phyloP scores from a whole-genome alignment of 2,329 filamentous ascomycete species.

The Stagonosporopsis chrysanthemi region DNA sequence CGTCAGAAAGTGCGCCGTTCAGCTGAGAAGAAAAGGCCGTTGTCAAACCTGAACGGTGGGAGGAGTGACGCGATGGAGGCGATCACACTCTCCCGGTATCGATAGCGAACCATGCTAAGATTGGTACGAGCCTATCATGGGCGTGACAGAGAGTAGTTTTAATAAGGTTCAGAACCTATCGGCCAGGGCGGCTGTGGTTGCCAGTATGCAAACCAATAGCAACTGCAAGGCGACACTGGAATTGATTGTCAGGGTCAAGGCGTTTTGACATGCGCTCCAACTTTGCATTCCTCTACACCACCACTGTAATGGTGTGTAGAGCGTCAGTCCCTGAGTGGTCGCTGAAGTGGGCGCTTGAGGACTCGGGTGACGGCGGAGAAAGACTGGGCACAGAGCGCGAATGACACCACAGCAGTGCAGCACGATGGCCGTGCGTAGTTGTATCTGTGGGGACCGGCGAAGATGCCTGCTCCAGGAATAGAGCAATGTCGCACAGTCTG shows the following conservation, averaged over 20 bases:
- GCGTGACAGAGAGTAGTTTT: conserved; percentile 7
- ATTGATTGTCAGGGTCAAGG: conserved; percentile 1
- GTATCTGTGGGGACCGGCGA: conserved; percentile 19
- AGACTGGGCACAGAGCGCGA: conserved; percentile 12
- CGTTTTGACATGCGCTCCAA: conserved; percentile 12
- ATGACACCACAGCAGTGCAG: conserved; percentile 15
- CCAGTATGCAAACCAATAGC: conserved; percentile 10
- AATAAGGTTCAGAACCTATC: conserved; percentile 13
- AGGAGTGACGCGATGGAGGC: conserved; percentile 16
- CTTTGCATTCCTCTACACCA: conserved; percentile 3
- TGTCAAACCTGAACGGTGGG: conserved; percentile 19
- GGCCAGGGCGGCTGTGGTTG: conserved; percentile 8
- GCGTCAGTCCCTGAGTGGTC: conserved; percentile 11
- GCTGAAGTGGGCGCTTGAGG: conserved; percentile 4
- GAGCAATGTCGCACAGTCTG: conserved; percentile 19
- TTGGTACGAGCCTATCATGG: conserved; percentile 11
- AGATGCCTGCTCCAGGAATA: conserved; percentile 18
- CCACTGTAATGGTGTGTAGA: conserved; percentile 9
- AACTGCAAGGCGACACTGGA: conserved; percentile 5
- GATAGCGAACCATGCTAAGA: conserved; percentile 10
- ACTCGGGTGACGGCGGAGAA: conserved; percentile 10
- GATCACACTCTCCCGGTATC: conserved; percentile 21
- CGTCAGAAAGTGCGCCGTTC: conserved; percentile 5
- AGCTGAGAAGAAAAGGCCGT: conserved; percentile 16
- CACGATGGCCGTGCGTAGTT: conserved; percentile 13